Conservation (phyloP, 495 filamentous ascomycete species). For the Annulohypoxylon nitens region DNA sequence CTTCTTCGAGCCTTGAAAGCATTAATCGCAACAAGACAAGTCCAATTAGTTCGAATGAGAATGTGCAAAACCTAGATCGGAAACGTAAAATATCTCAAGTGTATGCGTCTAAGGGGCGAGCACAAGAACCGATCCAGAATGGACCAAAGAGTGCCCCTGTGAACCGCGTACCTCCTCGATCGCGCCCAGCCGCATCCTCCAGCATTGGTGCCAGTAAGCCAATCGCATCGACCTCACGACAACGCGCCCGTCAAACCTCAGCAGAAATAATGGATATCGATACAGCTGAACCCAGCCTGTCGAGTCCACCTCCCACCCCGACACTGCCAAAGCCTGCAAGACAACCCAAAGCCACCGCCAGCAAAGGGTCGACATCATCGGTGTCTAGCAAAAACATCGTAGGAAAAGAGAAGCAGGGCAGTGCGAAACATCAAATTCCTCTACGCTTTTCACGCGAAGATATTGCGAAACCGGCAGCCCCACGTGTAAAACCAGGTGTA, state of each 20-base stretch:
- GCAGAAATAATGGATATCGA: constrained; percentile 39
- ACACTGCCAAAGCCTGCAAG: constrained; percentile 43
- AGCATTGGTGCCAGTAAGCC: neutral
- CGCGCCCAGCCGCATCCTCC: constrained; percentile 34
- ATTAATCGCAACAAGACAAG: constrained; percentile 18
- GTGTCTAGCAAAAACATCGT: neutral
- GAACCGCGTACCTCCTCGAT: constrained; percentile 30
- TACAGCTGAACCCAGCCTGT: constrained; percentile 32
- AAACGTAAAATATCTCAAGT: constrained; percentile 53
- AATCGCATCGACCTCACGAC: constrained; percentile 16
- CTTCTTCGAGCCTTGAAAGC: constrained; percentile 29
- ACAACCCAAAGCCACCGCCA: neutral
- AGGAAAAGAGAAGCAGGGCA: constrained; percentile 6
- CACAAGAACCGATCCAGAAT: constrained; percentile 23
- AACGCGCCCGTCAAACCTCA: constrained; percentile 17
- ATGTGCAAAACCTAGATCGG: constrained; percentile 34
- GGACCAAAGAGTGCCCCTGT: constrained; percentile 7
- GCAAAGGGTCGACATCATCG: constrained; percentile 19
- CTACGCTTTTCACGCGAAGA: constrained; percentile 53
- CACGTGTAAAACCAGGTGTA: neutral
- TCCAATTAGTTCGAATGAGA: constrained; percentile 7
- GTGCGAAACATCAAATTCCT: constrained; percentile 53
- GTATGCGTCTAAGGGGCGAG: constrained; percentile 41
- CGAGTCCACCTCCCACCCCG: constrained; percentile 49
- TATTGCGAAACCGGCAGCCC: constrained; percentile 12